Evolutionary conservation across 2,329 filamentous ascomycete species (phyloP).

Genomic region (Talaromyces sp.): DNA sequence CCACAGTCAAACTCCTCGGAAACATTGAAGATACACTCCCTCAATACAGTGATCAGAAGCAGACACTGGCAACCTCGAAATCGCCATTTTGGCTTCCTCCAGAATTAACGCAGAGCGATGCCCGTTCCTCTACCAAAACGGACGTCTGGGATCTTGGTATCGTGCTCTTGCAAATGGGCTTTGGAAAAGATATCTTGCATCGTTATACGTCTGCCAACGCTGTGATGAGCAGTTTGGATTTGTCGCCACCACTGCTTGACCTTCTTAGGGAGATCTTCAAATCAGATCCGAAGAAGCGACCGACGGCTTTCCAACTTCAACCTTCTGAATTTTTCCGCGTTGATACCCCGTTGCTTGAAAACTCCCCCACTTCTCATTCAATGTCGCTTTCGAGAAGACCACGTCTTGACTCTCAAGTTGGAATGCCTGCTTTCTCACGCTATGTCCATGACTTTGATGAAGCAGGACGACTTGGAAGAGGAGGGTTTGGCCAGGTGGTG

Average conservation of each 20-base stretch:
- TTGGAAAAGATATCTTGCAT: conserved; percentile 71
- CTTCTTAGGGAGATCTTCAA: conserved; percentile 81
- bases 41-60: conserved; percentile 41
- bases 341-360: conserved; percentile 33
- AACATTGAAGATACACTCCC: conserved; percentile 49
- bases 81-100: conserved; percentile 81
- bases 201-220: conserved; percentile 75
- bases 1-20: conserved; percentile 55
- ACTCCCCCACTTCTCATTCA: conserved; percentile 40
- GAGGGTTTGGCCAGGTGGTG: conserved; percentile 93
- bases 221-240: conserved; percentile 64
- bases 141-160: conserved; percentile 96
- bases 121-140: conserved; percentile 62
- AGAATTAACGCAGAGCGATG: conserved; percentile 62
- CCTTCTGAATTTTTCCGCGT: conserved; percentile 48
- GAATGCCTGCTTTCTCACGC: conserved; percentile 58
- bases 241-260: conserved; percentile 74
- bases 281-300: conserved; percentile 74
- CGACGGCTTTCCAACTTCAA: conserved; percentile 71
- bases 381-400: conserved; percentile 46
- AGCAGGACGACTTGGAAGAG: conserved; percentile 81
- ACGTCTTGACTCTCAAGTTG: conserved; percentile 60
- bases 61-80: conserved; percentile 54
- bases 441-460: conserved; percentile 90
- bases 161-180: conserved; percentile 88